Percentiles rank a stretch among this genome's conserved stretches.
phyloP scores from a whole-genome alignment of 208 protist genomes.

The Leishmania lainsoni region DNA sequence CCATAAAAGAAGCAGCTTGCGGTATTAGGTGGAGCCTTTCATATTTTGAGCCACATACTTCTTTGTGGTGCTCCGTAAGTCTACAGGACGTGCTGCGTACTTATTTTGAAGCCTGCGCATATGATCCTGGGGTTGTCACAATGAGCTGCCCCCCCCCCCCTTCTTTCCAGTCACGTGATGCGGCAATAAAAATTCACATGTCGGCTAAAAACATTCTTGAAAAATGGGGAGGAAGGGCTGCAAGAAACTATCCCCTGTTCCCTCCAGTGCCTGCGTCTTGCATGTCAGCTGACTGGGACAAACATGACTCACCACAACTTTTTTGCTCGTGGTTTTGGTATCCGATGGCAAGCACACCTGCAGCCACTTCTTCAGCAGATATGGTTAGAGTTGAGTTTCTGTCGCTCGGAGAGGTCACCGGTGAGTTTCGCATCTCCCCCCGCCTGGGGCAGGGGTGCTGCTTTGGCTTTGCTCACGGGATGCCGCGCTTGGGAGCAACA shows the following conservation, averaged over 20 bases:
- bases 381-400: neutral
- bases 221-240: neutral
- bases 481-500: neutral
- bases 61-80: neutral
- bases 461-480: neutral
- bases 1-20: neutral
- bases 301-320: neutral
- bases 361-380: neutral
- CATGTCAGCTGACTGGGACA: neutral
- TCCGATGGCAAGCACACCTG: neutral
- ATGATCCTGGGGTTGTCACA: neutral
- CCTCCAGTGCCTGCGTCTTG: neutral
- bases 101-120: neutral
- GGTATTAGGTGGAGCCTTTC: neutral
- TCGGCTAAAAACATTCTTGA: neutral
- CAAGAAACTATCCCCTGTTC: neutral
- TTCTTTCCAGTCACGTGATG: neutral
- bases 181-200: neutral
- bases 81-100: neutral
- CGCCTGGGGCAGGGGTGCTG: neutral
- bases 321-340: neutral
- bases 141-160: neutral
- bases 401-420: neutral
- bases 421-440: neutral
- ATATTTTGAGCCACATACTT: neutral